Evolutionary conservation across 768 basidiomycete species (phyloP).

Genomic region (Russula earlei): DNA sequence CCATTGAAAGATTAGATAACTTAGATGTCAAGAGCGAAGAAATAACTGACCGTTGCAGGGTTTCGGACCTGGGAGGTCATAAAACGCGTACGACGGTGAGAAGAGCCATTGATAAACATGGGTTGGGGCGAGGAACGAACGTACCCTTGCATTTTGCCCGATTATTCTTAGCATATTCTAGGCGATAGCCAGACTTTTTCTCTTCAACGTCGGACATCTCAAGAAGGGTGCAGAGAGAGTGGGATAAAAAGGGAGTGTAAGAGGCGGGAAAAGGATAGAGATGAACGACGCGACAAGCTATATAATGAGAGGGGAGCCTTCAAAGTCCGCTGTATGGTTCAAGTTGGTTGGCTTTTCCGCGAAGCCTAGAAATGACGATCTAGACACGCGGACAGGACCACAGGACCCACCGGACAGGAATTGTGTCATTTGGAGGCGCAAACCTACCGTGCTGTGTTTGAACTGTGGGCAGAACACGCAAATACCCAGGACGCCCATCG

Average conservation of each 20-base stretch:
- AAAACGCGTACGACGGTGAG: constrained; percentile 23
- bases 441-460: not conserved
- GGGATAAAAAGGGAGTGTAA: constrained; percentile 13
- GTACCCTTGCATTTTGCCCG: constrained; percentile 75
- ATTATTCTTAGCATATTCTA: constrained; percentile 62
- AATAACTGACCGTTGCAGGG: constrained; percentile 53
- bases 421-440: not conserved
- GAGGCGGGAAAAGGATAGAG: constrained; percentile 22
- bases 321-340: constrained; percentile 29
- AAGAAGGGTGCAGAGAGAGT: not conserved
- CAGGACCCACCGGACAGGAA: too few relatives aligned
- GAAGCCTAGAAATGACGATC: constrained; percentile 11
- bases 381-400: constrained; percentile 4
- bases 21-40: constrained; percentile 1
- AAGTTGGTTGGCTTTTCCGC: constrained; percentile 11
- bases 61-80: constrained; percentile 49
- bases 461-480: not conserved
- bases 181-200: constrained; percentile 59
- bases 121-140: constrained; percentile 23
- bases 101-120: constrained; percentile 20
- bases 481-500: too few relatives aligned
- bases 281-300: constrained; percentile 19
- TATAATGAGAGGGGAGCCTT: constrained; percentile 21
- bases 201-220: constrained; percentile 32
- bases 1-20: constrained; percentile 18